A percentile compares a stretch with the other conserved stretches of the same genome.
phyloP scores from a whole-genome alignment of 441 rosid species.

The Populus trichocarpa region DNA sequence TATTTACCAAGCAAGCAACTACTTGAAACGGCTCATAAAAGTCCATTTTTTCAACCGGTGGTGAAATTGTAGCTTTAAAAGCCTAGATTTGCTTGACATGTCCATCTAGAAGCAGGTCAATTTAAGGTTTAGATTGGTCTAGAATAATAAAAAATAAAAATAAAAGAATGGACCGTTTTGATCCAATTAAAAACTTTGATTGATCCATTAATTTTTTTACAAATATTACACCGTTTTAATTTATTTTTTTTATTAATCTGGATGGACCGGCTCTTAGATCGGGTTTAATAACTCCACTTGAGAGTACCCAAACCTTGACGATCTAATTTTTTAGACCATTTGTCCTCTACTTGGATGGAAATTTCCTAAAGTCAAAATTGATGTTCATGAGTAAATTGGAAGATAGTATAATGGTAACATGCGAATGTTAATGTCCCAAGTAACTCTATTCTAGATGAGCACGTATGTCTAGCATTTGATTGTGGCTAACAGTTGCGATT shows the following conservation, averaged over 20 bases:
- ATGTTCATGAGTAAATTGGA: not conserved
- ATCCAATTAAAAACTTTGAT: not conserved
- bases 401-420: not conserved
- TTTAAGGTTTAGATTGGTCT: too few relatives aligned
- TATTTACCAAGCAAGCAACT: slow-evolving; percentile 8
- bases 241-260: too few relatives aligned
- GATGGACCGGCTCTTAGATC: too few relatives aligned
- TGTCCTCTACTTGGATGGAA: not conserved
- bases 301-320: not conserved
- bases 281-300: rapidly evolving
- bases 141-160: too few relatives aligned
- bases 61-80: slow-evolving; percentile 7
- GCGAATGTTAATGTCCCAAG: too few relatives aligned
- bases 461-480: not conserved
- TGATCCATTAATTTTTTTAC: too few relatives aligned
- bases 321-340: not conserved
- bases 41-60: slow-evolving; percentile 11
- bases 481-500: not conserved
- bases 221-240: too few relatives aligned
- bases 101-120: too few relatives aligned
- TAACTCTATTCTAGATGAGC: not conserved
- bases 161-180: not conserved
- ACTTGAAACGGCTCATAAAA: not conserved
- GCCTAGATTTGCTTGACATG: too few relatives aligned
- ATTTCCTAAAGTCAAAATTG: not conserved